phyloP scores from a whole-genome alignment of 164 flowering plant species.

The Chloranthus sessilifolius region DNA sequence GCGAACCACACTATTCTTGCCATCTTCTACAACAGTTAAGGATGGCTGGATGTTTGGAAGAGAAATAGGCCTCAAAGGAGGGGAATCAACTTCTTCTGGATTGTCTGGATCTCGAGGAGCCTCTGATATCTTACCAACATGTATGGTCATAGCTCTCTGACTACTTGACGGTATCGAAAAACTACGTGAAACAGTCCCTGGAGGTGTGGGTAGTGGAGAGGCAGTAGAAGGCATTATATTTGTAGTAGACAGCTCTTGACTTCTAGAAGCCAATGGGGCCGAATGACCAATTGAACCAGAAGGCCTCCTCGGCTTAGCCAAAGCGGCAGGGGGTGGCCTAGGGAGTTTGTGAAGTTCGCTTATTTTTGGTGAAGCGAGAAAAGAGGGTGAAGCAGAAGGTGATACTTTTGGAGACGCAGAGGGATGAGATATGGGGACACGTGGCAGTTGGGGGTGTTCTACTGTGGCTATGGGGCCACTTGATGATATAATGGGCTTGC shows the following conservation, averaged over 20 bases:
- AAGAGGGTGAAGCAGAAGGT: conserved; percentile 51
- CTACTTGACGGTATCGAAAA: conserved; percentile 82
- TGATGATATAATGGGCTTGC: conserved; percentile 30
- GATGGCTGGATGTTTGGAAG: conserved; percentile 33
- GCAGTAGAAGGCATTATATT: conserved; percentile 40
- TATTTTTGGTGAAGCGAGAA: conserved; percentile 65
- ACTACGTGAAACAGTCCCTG: conserved; percentile 58
- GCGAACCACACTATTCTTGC: too few relatives aligned
- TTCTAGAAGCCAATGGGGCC: conserved; percentile 55
- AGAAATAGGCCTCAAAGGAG: conserved; percentile 77
- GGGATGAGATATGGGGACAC: conserved; percentile 31
- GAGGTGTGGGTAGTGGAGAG: conserved; percentile 71
- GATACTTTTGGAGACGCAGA: conserved; percentile 54
- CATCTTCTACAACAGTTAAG: conserved; percentile 22
- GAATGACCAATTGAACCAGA: conserved; percentile 48
- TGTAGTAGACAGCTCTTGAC: conserved; percentile 27
- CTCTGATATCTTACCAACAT: conserved; percentile 40
- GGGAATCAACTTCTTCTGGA: conserved; percentile 49
- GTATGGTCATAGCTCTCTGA: conserved; percentile 50
- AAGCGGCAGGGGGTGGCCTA: conserved; percentile 61
- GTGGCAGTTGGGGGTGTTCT: conserved; percentile 29
- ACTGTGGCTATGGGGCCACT: conserved; percentile 38
- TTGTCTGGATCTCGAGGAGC: conserved; percentile 27
- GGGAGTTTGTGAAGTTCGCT: conserved; percentile 98
- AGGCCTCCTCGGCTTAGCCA: conserved; percentile 19